Evolutionary conservation across 179 eudicot species (phyloP).

Genomic region (Spergularia azorica): DNA sequence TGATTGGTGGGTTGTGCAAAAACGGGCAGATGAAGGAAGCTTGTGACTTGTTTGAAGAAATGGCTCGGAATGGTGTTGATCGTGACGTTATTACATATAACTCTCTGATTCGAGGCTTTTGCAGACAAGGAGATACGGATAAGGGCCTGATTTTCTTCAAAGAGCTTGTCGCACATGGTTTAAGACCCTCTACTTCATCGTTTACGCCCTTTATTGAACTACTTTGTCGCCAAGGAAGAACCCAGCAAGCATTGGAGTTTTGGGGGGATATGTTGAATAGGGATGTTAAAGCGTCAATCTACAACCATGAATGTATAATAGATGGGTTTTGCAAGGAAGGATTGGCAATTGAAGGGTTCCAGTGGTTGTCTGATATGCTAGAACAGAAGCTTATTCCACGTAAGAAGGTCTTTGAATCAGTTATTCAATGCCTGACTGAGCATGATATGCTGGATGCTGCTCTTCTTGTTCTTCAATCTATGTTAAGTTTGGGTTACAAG

Average conservation of each 20-base stretch:
- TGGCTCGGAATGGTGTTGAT: conserved; percentile 49
- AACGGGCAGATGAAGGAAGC: conserved; percentile 50
- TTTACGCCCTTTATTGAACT: conserved; percentile 47
- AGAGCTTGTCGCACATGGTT: conserved; percentile 50
- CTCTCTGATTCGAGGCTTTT: conserved; percentile 52
- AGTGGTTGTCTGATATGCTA: conserved; percentile 57
- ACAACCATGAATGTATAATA: conserved; percentile 47
- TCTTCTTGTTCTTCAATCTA: conserved; percentile 41
- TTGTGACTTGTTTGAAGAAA: conserved; percentile 50
- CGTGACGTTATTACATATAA: conserved; percentile 57
- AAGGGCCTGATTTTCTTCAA: conserved; percentile 40
- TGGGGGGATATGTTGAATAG: conserved; percentile 55
- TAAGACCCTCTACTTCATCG: conserved; percentile 50
- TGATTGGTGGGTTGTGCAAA: conserved; percentile 64
- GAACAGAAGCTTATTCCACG: conserved; percentile 43
- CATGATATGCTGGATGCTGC: conserved; percentile 49
- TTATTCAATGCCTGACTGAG: conserved; percentile 44
- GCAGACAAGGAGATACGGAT: conserved; percentile 39
- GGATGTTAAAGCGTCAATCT: conserved; percentile 46
- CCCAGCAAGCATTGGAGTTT: conserved; percentile 44
- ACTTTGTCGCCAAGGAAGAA: conserved; percentile 41
- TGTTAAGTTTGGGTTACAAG: conserved; percentile 46
- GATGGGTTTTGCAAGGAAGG: conserved; percentile 61
- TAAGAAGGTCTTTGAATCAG: conserved; percentile 36
- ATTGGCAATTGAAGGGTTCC: conserved; percentile 46